These are phyloP conservation scores for Clonostachys rhizophaga DNA, from an alignment of 2,329 filamentous ascomycete genomes.

Conservation along the genomic window DNA sequence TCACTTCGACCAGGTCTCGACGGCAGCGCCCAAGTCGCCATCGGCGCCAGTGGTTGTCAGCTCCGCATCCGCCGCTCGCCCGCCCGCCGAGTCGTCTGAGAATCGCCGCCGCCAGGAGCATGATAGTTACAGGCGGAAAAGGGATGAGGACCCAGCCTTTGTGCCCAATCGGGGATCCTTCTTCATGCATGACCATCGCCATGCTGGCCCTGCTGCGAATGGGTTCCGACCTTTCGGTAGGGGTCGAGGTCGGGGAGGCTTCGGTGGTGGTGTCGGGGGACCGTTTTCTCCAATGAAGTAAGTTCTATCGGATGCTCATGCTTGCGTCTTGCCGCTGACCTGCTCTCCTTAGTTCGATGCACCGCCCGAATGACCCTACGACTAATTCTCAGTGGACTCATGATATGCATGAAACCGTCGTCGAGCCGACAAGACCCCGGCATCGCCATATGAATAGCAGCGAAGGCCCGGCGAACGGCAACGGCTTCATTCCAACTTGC, in stretches of 20 bases:
- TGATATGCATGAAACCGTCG: conserved; percentile 81
- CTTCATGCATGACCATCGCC: conserved; percentile 93
- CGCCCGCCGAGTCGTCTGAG: conserved; percentile 50
- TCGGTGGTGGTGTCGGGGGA: conserved; percentile 49
- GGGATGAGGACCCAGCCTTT: conserved; percentile 86
- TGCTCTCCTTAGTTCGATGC: conserved; percentile 22
- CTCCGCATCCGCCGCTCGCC: conserved; percentile 40
- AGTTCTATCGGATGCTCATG: conserved; percentile 23
- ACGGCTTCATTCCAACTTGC: conserved; percentile 50
- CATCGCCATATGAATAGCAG: conserved; percentile 35
- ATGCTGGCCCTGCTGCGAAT: conserved; percentile 71
- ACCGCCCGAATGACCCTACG: conserved; percentile 52
- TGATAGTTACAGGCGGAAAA: conserved; percentile 83
- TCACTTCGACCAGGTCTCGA: conserved; percentile 36
- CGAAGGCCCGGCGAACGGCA: conserved; percentile 50
- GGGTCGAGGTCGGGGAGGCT: conserved; percentile 57
- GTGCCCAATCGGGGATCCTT: conserved; percentile 92
- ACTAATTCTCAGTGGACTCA: conserved; percentile 83
- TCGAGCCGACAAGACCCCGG: conserved; percentile 35
- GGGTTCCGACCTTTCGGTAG: conserved; percentile 70
- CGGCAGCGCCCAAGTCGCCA: conserved; percentile 31
- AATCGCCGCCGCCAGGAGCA: conserved; percentile 79
- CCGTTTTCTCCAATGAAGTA: conserved; percentile 61
- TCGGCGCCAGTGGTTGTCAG: conserved; percentile 49
- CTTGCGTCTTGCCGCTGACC: too few species aligned